Evolutionary conservation across 106 monocot genomes (phyloP).

Genomic region (Dendrobium nobile): DNA sequence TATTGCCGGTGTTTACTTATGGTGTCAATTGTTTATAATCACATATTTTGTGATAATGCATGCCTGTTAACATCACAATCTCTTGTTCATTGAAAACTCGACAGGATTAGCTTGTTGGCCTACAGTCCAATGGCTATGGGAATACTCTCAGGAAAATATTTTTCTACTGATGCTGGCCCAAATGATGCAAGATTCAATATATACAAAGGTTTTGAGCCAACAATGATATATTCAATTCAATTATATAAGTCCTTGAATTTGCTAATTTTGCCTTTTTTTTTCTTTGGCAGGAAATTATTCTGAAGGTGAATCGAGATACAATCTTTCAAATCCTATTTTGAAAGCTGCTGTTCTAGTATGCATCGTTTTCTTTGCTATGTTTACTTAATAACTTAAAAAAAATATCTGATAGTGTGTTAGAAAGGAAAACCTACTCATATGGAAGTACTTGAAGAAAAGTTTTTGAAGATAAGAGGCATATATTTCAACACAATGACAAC

Average conservation of each 20-base stretch:
- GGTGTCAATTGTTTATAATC: neutral
- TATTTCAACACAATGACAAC: too few species aligned
- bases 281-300: conserved; percentile 63
- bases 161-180: conserved; percentile 50
- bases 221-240: neutral
- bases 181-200: conserved; percentile 80
- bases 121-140: conserved; percentile 97
- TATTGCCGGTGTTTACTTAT: neutral
- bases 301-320: conserved; percentile 94
- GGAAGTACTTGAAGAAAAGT: too few species aligned
- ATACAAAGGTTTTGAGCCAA: conserved; percentile 42
- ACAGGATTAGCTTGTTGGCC: conserved; percentile 74
- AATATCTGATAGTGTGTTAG: too few species aligned
- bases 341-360: conserved; percentile 56
- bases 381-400: too few species aligned
- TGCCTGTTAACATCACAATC: neutral
- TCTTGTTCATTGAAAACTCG: conserved; percentile 11
- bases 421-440: too few species aligned
- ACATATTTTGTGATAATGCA: neutral
- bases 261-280: neutral
- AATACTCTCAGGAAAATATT: conserved; percentile 94
- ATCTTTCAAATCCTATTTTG: conserved; percentile 37
- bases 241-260: neutral
- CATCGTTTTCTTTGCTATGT: neutral
- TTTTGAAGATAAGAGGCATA: too few species aligned